phyloP scores from a whole-genome alignment of 306 rosid species.

The Acacia crassicarpa region DNA sequence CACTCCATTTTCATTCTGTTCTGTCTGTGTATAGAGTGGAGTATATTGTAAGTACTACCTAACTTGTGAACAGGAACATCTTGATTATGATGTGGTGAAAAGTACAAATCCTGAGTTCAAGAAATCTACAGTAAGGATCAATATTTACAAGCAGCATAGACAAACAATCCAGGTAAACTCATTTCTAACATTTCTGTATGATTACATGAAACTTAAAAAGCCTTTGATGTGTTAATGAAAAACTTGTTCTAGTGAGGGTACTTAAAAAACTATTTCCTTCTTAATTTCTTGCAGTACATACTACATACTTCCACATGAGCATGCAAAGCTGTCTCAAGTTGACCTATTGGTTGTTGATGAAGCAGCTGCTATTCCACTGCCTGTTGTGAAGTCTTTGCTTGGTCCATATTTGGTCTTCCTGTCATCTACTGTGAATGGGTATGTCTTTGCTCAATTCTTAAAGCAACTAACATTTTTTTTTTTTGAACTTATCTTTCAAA shows the following conservation, averaged over 20 bases:
- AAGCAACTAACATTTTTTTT: neutral
- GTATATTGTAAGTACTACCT: neutral
- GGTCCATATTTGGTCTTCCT: conserved; percentile 95
- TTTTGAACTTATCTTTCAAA: conserved; percentile 6
- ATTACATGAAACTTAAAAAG: neutral
- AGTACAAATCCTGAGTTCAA: conserved; percentile 64
- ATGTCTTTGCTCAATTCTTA: conserved; percentile 24
- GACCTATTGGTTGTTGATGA: conserved; percentile 92
- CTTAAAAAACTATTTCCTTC: conserved; percentile 21
- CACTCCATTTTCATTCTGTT: conserved; percentile 2
- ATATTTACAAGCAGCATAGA: conserved; percentile 83
- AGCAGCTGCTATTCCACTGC: conserved; percentile 99
- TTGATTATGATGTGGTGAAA: conserved; percentile 72
- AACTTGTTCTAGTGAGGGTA: conserved; percentile 21
- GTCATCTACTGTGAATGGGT: conserved; percentile 98
- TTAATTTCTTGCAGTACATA: conserved; percentile 66
- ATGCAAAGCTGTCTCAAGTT: conserved; percentile 95
- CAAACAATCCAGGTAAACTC: conserved; percentile 87
- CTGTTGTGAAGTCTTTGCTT: conserved; percentile 86
- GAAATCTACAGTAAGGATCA: conserved; percentile 72
- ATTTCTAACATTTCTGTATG: conserved; percentile 6
- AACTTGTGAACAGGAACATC: conserved; percentile 62
- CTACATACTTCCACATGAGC: conserved; percentile 89
- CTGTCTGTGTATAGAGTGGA: neutral
- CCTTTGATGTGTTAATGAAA: conserved; percentile 2